These are phyloP conservation scores for Phytophthora megakarya DNA, from an alignment of 352 stramenopile species.

Conservation along the genomic window DNA sequence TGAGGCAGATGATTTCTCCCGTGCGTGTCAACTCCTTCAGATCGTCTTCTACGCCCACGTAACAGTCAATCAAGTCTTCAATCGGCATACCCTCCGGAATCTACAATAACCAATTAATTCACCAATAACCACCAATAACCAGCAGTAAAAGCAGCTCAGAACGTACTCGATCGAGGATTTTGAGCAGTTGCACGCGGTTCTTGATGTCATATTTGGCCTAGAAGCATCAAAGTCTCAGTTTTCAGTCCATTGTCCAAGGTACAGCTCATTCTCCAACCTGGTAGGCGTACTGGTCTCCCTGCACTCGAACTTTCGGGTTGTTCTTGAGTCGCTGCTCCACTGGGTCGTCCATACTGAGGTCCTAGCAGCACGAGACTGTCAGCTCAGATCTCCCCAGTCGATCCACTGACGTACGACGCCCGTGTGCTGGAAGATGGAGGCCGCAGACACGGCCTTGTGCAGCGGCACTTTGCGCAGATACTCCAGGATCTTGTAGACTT, in stretches of 20 bases:
- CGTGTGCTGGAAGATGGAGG: conserved; percentile 83
- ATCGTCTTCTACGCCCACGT: conserved; percentile 78
- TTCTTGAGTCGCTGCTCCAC: conserved; percentile 86
- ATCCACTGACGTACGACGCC: conserved; percentile 84
- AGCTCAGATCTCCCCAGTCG: not conserved
- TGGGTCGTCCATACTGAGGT: conserved; percentile 82
- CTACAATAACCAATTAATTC: too few relatives aligned
- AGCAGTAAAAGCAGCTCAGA: conserved; percentile 1
- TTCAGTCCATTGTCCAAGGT: too few relatives aligned
- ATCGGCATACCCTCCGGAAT: conserved; percentile 83
- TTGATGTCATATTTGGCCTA: conserved; percentile 91
- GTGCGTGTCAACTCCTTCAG: conserved; percentile 72
- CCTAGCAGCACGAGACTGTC: conserved; percentile 33
- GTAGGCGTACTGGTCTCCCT: conserved; percentile 82
- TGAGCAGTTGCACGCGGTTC: conserved; percentile 75
- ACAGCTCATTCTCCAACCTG: conserved; percentile 49
- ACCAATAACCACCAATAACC: not conserved
- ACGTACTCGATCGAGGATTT: conserved; percentile 76
- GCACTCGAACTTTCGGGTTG: conserved; percentile 83
- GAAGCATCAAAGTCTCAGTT: conserved; percentile 3
- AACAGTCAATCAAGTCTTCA: conserved; percentile 85
- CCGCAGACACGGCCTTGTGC: conserved; percentile 71
- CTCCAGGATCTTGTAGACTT: conserved; percentile 89
- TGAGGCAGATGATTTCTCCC: conserved; percentile 86
- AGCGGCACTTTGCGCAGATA: conserved; percentile 83